Evolutionary conservation across 1,284 basidiomycete species (phyloP), one percentile per base, ranked within the genome.

Genomic region (Phenoliferia sp.): DNA sequence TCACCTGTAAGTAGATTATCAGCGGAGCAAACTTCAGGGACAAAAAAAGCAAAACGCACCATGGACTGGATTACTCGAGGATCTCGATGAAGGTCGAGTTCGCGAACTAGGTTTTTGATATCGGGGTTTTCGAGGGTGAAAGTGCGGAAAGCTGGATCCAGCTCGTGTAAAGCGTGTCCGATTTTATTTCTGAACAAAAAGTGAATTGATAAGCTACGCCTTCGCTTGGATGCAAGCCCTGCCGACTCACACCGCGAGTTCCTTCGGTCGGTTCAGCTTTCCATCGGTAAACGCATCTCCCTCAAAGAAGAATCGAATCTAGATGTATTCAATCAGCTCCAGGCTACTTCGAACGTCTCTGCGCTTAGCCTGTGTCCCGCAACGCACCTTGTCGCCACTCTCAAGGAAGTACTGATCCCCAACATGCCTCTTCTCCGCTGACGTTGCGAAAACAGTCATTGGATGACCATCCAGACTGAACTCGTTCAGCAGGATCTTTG

Each of bases 331-430:
- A 16, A 16, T 28, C 22, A 56, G n/a, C n/a, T n/a, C n/a, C n/a
- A n/a, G n/a, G n/a, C n/a, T n/a, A n/a, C n/a, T n/a, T 44, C 22
- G 39, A 44, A 22, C 39, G 22, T 22, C 22, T 44, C 39, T 22
- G 12, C 22, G 39, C 39, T 12, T 44, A 44, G 12, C 39, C 12
- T 15, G 39, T 12, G 39, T 12, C 15, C 12, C 15, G 39, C 22
- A 31, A n/a, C 83, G n/a, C 35, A 66, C 60, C 65, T 96, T 95
- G 79, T 97, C 92, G 1, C 92, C 92, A 1, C 90, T 93, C 17
- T 83, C 85, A 64, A 98, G 81, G 76, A 99, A 99, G 79, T 98
- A 98, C 32, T 91, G 86, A 77, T 98, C 93, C 0, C 93, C 92
- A 48, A 92, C 84, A 74, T 93, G 90, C 34, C 77, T 76, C 35